These are phyloP conservation scores for Xylaria sp. DNA, from an alignment of 2,329 filamentous ascomycete genomes.

Conservation along the genomic window DNA sequence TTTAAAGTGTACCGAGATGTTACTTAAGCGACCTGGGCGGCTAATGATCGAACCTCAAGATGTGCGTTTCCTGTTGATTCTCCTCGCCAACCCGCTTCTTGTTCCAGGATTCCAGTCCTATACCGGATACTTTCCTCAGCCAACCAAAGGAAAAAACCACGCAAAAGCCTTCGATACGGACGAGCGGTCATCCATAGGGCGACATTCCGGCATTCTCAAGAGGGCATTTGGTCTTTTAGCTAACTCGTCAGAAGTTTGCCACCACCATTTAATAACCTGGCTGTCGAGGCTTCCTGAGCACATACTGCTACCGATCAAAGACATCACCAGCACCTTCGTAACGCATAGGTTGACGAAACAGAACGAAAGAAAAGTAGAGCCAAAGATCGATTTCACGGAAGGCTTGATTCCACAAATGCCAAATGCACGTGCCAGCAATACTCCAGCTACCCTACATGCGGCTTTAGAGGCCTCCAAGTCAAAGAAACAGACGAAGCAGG, in stretches of 20 bases:
- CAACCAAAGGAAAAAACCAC: constrained; percentile 40
- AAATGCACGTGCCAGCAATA: constrained; percentile 67
- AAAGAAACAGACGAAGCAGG: constrained; percentile 66
- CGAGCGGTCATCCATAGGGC: constrained; percentile 55
- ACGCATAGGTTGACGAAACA: constrained; percentile 81
- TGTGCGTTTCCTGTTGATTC: constrained; percentile 79
- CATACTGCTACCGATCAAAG: constrained; percentile 78
- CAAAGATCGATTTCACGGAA: constrained; percentile 69
- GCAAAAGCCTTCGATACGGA: constrained; percentile 34
- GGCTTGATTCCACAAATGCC: constrained; percentile 80
- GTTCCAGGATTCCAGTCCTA: constrained; percentile 59
- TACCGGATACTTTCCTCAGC: constrained; percentile 54
- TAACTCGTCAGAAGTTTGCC: constrained; percentile 78
- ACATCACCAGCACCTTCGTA: constrained; percentile 81
- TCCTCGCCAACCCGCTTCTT: constrained; percentile 82
- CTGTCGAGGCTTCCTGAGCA: constrained; percentile 75
- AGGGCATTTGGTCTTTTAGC: constrained; percentile 83
- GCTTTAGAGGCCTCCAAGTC: constrained; percentile 69
- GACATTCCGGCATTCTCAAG: constrained; percentile 87
- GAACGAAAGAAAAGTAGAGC: constrained; percentile 72
- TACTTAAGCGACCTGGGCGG: constrained; percentile 82
- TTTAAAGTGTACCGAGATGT: constrained; percentile 80
- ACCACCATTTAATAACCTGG: constrained; percentile 82
- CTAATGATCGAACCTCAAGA: constrained; percentile 75
- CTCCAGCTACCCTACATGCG: constrained; percentile 78